These are phyloP conservation scores for Blastobotrys apis DNA, from an alignment of 1,139 yeast genomes.

Conservation along the genomic window DNA sequence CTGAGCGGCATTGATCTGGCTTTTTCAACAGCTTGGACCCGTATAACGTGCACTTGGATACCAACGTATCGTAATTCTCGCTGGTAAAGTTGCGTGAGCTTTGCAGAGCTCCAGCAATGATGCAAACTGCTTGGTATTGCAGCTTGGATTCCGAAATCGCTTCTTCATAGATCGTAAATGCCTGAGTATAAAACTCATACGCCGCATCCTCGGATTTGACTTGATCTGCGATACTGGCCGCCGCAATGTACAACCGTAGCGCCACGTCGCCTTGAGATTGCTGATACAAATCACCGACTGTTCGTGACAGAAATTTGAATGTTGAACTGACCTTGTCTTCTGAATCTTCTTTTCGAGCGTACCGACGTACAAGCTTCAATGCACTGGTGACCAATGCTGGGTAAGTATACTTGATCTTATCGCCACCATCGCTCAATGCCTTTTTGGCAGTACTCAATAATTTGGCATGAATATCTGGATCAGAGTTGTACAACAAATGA, in stretches of 20 bases:
- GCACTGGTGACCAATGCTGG: slow-evolving; percentile 67
- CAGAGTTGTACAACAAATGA: slow-evolving; percentile 52
- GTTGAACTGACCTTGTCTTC: slow-evolving; percentile 44
- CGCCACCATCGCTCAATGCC: slow-evolving; percentile 51
- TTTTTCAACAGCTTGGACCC: slow-evolving; percentile 86
- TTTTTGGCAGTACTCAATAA: slow-evolving; percentile 54
- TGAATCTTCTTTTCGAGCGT: slow-evolving; percentile 25
- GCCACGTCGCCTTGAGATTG: slow-evolving; percentile 50
- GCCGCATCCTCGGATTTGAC: slow-evolving; percentile 57
- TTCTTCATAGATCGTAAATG: slow-evolving; percentile 86
- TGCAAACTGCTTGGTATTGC: slow-evolving; percentile 50
- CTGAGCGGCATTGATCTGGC: slow-evolving; percentile 92
- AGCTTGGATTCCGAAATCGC: slow-evolving; percentile 58
- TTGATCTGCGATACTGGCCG: slow-evolving; percentile 69
- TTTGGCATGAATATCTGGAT: slow-evolving; percentile 50
- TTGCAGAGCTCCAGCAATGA: slow-evolving; percentile 61
- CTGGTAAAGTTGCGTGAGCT: slow-evolving; percentile 50
- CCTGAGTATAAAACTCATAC: slow-evolving; percentile 87
- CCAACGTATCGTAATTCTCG: slow-evolving; percentile 73
- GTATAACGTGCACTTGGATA: slow-evolving; percentile 79
- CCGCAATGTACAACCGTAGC: slow-evolving; percentile 44
- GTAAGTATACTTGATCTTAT: slow-evolving; percentile 58
- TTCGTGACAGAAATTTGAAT: slow-evolving; percentile 70
- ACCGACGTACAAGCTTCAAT: slow-evolving; percentile 55
- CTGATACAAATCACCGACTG: slow-evolving; percentile 63